Percentiles rank a stretch among this genome's conserved stretches.
Evolutionary conservation across 805 yeast species (phyloP).

Genomic region (Hanseniaspora hatyaiensis): DNA sequence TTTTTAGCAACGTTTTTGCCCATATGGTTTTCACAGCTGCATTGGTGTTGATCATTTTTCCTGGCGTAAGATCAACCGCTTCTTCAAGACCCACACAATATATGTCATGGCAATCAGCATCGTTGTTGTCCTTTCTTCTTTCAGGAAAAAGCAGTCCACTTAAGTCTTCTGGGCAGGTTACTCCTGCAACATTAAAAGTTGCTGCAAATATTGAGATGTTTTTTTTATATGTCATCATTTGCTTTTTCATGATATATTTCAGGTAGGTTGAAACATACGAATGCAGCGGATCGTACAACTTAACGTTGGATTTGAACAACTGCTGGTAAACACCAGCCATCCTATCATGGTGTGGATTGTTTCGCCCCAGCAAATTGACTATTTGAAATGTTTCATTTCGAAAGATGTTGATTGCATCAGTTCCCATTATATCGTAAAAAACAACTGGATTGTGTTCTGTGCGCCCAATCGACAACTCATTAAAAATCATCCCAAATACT

Average conservation of each 20-base stretch:
- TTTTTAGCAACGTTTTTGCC: slow-evolving; percentile 49
- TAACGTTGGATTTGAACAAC: slow-evolving; percentile 36
- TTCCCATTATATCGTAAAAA: background rate
- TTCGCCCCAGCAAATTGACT: slow-evolving; percentile 1
- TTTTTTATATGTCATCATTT: slow-evolving; percentile 48
- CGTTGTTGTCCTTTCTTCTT: slow-evolving; percentile 25
- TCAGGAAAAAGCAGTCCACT: slow-evolving; percentile 71
- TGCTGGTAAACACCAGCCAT: slow-evolving; percentile 2
- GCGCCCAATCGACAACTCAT: slow-evolving; percentile 31
- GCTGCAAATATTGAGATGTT: slow-evolving; percentile 64
- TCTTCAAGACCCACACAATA: slow-evolving; percentile 83
- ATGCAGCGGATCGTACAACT: slow-evolving; percentile 77
- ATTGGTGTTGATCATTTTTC: slow-evolving; percentile 73
- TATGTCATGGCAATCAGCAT: slow-evolving; percentile 48
- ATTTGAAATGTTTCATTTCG: slow-evolving; percentile 11
- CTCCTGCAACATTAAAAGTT: slow-evolving; percentile 79
- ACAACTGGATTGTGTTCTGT: background rate
- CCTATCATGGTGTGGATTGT: slow-evolving; percentile 4
- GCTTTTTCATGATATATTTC: slow-evolving; percentile 30
- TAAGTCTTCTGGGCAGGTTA: slow-evolving; percentile 45
- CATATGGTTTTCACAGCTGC: slow-evolving; percentile 46
- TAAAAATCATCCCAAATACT: slow-evolving; percentile 38
- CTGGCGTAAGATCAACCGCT: slow-evolving; percentile 70
- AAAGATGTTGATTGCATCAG: background rate
- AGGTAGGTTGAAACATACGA: slow-evolving; percentile 68